Conservation (phyloP, 768 basidiomycete genomes). For the Boletales sp. region DNA sequence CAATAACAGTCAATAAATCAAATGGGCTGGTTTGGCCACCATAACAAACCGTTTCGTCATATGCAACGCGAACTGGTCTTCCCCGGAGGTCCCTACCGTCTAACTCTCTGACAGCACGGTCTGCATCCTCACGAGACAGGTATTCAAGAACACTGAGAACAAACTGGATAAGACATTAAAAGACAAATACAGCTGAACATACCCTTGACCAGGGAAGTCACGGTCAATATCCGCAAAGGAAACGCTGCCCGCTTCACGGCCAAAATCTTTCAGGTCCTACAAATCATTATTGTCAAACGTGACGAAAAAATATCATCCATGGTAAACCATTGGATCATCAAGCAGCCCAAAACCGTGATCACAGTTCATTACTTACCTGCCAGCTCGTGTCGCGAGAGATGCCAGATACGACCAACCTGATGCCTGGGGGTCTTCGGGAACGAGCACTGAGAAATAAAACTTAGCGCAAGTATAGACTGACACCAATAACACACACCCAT, state of each 20-base stretch:
- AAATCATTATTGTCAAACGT: constrained; percentile 32
- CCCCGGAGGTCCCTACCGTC: constrained; percentile 88
- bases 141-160: constrained; percentile 81
- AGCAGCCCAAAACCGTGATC: constrained; percentile 1
- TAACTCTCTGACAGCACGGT: constrained; percentile 86
- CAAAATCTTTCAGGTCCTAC: constrained; percentile 97
- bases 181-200: constrained; percentile 22
- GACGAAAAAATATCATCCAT: constrained; percentile 7
- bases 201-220: constrained; percentile 85
- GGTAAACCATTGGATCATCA: constrained; percentile 21
- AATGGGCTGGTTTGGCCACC: constrained; percentile 1
- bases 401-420: constrained; percentile 82
- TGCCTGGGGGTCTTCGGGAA: constrained; percentile 73
- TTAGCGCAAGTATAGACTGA: constrained; percentile 9
- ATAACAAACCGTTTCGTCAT: constrained; percentile 56
- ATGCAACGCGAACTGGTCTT: constrained; percentile 66
- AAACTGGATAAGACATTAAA: constrained; percentile 5
- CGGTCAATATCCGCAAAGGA: constrained; percentile 95
- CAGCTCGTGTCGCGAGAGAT: constrained; percentile 95
- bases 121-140: constrained; percentile 83
- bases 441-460: constrained; percentile 46
- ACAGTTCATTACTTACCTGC: constrained; percentile 73
- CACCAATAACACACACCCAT: constrained; percentile 44
- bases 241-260: constrained; percentile 89
- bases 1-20: not conserved